These are phyloP conservation scores for Fraxinus greggii DNA, from an alignment of 305 asterid species.

Conservation along the genomic window DNA sequence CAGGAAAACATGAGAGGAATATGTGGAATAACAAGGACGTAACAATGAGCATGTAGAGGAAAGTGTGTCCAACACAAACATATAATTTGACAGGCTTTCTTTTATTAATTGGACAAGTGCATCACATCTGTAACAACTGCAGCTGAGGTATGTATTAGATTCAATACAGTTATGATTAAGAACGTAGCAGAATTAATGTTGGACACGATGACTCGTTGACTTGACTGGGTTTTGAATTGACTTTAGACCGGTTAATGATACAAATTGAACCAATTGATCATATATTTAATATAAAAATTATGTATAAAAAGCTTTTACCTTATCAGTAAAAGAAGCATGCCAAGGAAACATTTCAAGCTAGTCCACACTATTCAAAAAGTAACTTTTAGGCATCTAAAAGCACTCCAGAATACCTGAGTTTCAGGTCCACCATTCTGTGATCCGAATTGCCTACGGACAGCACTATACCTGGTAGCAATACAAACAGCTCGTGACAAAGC, in stretches of 20 bases:
- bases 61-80: background rate
- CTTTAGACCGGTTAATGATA: constrained; percentile 14
- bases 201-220: background rate
- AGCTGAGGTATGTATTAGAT: background rate
- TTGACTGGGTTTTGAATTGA: constrained; percentile 4
- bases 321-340: background rate
- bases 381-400: background rate
- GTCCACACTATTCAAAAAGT: background rate
- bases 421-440: constrained; percentile 89
- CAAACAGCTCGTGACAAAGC: constrained; percentile 93
- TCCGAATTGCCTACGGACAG: constrained; percentile 95
- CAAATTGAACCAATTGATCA: background rate
- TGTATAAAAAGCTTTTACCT: background rate
- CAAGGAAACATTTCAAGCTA: constrained; percentile 9
- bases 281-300: background rate
- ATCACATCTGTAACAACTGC: background rate
- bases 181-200: background rate
- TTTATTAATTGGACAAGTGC: background rate
- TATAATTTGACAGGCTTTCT: background rate
- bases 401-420: constrained; percentile 61
- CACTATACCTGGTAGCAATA: constrained; percentile 96
- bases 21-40: background rate
- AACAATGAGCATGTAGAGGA: background rate
- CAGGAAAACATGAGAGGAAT: background rate
- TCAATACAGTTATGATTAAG: background rate